Evolutionary conservation across 2,329 filamentous ascomycete species (phyloP).

Genomic region (Colletotrichum lini): DNA sequence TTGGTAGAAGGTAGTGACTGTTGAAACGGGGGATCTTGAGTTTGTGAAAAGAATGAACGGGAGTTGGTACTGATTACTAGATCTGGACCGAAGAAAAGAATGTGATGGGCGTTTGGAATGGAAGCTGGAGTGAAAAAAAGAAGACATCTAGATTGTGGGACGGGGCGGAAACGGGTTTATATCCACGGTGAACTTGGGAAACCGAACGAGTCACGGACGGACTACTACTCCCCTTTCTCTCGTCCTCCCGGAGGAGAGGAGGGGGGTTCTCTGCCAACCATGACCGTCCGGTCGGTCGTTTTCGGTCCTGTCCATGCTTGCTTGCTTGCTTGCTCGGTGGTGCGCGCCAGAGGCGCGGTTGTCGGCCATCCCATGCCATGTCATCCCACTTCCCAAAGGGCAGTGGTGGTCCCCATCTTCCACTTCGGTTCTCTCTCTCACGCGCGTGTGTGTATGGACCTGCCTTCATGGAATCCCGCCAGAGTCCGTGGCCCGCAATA

Average conservation of each 20-base stretch:
- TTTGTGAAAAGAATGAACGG: conserved; percentile 34
- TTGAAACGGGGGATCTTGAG: not conserved
- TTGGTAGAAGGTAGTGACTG: conserved; percentile 32
- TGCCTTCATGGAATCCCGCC: not conserved
- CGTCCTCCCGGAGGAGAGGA: not conserved
- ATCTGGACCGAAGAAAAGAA: conserved; percentile 42
- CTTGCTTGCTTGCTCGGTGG: too few relatives aligned
- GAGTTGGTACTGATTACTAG: conserved; percentile 39
- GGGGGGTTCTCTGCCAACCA: too few relatives aligned
- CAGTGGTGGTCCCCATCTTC: too few relatives aligned
- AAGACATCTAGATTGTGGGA: not conserved
- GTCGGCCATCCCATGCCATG: not conserved
- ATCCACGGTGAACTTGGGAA: conserved; percentile 27
- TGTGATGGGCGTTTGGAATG: conserved; percentile 33
- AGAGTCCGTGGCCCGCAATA: conserved; percentile 11
- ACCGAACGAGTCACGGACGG: conserved; percentile 13
- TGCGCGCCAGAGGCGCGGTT: not conserved
- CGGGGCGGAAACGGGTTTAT: conserved; percentile 36
- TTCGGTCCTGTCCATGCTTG: not conserved
- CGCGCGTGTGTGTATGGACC: not conserved
- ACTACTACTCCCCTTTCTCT: not conserved
- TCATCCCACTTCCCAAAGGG: conserved; percentile 4
- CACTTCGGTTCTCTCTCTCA: not conserved
- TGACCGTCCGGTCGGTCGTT: not conserved
- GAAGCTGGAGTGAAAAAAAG: conserved; percentile 6